Conservation (phyloP, 164 flowering plant species). For the Annona cherimola region DNA sequence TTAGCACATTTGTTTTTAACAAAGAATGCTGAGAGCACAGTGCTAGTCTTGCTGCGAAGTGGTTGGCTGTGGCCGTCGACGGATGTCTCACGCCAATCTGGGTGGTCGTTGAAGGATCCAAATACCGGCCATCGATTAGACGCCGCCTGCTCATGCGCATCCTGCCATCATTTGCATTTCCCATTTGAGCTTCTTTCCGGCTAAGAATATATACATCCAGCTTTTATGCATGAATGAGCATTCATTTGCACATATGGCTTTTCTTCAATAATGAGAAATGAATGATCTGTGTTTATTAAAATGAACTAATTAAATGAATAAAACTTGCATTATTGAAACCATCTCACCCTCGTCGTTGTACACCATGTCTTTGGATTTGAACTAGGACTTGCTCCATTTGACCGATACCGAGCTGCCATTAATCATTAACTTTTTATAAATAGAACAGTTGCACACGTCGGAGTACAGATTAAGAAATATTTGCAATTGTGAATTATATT, state of each 20-base stretch:
- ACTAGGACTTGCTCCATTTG: slow-evolving; percentile 32
- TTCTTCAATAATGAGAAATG: not conserved
- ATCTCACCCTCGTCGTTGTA: slow-evolving; percentile 46
- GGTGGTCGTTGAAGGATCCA: slow-evolving; percentile 54
- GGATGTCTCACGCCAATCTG: slow-evolving; percentile 33
- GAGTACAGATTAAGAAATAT: too few relatives aligned
- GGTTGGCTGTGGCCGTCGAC: slow-evolving; percentile 44
- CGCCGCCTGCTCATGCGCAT: slow-evolving; percentile 29
- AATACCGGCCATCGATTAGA: slow-evolving; percentile 34
- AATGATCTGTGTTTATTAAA: not conserved
- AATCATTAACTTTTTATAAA: too few relatives aligned
- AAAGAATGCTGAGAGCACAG: slow-evolving; percentile 62
- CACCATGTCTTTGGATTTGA: slow-evolving; percentile 37
- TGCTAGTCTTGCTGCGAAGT: slow-evolving; percentile 71
- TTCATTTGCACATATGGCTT: too few relatives aligned
- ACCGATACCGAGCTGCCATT: slow-evolving; percentile 24
- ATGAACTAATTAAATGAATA: not conserved
- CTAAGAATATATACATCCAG: too few relatives aligned
- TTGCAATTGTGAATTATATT: too few relatives aligned
- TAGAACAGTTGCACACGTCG: too few relatives aligned
- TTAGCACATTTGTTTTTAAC: slow-evolving; percentile 50
- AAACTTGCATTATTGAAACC: not conserved
- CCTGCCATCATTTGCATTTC: slow-evolving; percentile 44
- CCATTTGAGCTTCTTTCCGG: not conserved
- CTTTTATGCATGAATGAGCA: too few relatives aligned